Evolutionary conservation across 768 basidiomycete genomes (phyloP).

Genomic region (Naganishia vishniacii): DNA sequence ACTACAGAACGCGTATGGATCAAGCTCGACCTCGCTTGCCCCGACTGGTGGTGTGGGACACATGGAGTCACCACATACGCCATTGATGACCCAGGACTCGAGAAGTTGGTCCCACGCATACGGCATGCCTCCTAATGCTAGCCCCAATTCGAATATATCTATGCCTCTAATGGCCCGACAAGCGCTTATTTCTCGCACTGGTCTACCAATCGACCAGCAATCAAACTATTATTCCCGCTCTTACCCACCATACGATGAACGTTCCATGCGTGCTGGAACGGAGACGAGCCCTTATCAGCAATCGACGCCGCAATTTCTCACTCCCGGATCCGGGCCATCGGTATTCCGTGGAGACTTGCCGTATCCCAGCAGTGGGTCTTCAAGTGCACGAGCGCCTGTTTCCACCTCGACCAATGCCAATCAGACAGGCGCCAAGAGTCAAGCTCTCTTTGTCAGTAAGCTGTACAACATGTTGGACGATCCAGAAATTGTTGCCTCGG

Average conservation of each 20-base stretch:
- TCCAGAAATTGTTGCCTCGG: slow-evolving; percentile 38
- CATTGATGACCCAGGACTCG: not conserved
- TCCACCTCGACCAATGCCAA: not conserved
- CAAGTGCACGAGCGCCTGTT: not conserved
- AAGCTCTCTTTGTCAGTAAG: slow-evolving; percentile 48
- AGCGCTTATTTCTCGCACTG: not conserved
- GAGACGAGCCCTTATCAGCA: slow-evolving; percentile 5
- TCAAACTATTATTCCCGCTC: slow-evolving; percentile 8
- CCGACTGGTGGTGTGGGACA: not conserved
- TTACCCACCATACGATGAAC: slow-evolving; percentile 15
- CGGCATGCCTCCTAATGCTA: not conserved
- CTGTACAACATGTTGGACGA: slow-evolving; percentile 48
- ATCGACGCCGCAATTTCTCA: slow-evolving; percentile 7
- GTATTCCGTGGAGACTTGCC: slow-evolving; percentile 10
- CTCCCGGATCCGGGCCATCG: slow-evolving; percentile 4
- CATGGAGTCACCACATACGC: slow-evolving; percentile 3
- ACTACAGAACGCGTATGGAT: not conserved
- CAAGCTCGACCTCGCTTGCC: not conserved
- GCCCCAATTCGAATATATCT: not conserved
- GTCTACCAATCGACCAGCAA: not conserved
- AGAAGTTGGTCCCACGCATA: slow-evolving; percentile 10
- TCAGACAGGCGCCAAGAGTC: slow-evolving; percentile 35
- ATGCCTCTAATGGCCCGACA: not conserved
- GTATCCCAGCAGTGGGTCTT: slow-evolving; percentile 1
- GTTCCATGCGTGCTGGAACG: not conserved